These are phyloP conservation scores for Kazachstania bromeliacearum DNA, from an alignment of 805 yeast genomes.

Conservation along the genomic window DNA sequence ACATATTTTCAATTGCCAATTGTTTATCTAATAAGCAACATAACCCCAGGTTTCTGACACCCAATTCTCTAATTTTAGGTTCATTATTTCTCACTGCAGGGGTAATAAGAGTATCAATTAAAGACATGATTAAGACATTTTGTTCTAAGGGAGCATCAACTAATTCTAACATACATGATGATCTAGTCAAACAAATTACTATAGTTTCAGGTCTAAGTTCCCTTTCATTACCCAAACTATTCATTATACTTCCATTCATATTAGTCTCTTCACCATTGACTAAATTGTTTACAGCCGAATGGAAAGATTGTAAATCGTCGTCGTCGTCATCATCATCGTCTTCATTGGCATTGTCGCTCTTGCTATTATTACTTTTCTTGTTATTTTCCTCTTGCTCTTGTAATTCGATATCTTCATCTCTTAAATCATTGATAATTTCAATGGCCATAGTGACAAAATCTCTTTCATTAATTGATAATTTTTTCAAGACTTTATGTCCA, in stretches of 20 bases:
- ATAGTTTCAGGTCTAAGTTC: conserved; percentile 36
- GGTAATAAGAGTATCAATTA: conserved; percentile 65
- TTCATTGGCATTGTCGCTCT: conserved; percentile 12
- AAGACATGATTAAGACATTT: conserved; percentile 55
- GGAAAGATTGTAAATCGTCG: conserved; percentile 36
- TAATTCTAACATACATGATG: conserved; percentile 60
- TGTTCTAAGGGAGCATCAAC: conserved; percentile 55
- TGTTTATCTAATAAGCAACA: conserved; percentile 63
- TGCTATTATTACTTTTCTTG: conserved; percentile 10
- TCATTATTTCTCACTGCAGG: conserved; percentile 65
- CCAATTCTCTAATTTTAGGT: conserved; percentile 48
- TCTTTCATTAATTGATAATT: conserved; percentile 64
- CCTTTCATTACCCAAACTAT: conserved; percentile 24
- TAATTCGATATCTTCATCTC: conserved; percentile 49
- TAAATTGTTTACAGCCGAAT: conserved; percentile 36
- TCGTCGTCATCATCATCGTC: conserved; percentile 26
- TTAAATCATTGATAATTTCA: conserved; percentile 79
- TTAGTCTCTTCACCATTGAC: conserved; percentile 16
- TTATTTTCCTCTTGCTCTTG: conserved; percentile 26
- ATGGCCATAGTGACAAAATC: conserved; percentile 77
- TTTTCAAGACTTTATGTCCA: conserved; percentile 56
- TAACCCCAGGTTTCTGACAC: conserved; percentile 68
- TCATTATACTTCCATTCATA: conserved; percentile 7
- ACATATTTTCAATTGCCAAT: conserved; percentile 55
- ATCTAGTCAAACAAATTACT: conserved; percentile 55